phyloP scores from a whole-genome alignment of 2,329 filamentous ascomycete species.

The Beauveria scarabaeidicola region DNA sequence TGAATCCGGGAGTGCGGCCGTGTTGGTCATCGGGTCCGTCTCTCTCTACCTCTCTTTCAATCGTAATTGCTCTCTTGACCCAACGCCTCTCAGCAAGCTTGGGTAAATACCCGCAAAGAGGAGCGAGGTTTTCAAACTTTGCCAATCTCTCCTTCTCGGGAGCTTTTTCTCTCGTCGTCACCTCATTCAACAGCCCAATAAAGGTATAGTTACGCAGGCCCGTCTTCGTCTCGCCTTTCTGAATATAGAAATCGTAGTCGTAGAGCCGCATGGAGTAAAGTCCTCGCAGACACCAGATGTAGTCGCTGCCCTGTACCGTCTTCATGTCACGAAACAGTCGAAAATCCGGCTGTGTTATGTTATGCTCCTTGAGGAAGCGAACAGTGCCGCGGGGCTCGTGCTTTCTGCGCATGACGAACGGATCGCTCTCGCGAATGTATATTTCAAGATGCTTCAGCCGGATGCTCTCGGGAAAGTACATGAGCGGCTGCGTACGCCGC shows the following conservation, averaged over 20 bases:
- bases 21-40: neutral
- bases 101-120: constrained; percentile 10
- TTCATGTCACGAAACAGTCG: constrained; percentile 29
- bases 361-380: constrained; percentile 21
- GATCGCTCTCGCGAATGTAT: constrained; percentile 30
- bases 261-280: constrained; percentile 32
- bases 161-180: constrained; percentile 17
- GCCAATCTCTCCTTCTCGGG: constrained; percentile 7
- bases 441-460: constrained; percentile 34
- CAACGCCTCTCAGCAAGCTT: fast-evolving
- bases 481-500: constrained; percentile 28
- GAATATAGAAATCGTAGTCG: constrained; percentile 27
- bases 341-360: constrained; percentile 31
- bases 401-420: constrained; percentile 23
- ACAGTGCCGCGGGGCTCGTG: constrained; percentile 25
- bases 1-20: neutral
- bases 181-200: constrained; percentile 19
- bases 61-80: neutral
- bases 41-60: neutral
- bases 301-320: constrained; percentile 36
- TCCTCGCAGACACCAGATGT: constrained; percentile 35
- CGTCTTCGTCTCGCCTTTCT: neutral
- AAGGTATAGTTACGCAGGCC: constrained; percentile 24
- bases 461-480: constrained; percentile 26
- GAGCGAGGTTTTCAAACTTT: constrained; percentile 16